These are phyloP conservation scores for Candida broadrunensis DNA, from an alignment of 805 yeast species.

Conservation along the genomic window DNA sequence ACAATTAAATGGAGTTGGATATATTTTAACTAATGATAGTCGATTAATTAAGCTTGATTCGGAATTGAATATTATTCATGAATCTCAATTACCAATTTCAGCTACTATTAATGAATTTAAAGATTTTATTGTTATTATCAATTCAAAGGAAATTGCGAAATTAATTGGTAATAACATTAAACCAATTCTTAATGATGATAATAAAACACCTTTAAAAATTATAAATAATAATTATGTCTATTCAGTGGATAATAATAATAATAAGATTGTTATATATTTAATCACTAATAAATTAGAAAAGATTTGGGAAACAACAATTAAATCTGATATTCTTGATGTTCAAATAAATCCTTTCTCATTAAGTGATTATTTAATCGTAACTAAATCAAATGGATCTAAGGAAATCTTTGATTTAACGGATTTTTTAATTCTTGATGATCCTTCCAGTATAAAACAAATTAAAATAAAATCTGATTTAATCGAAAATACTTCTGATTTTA, in stretches of 20 bases:
- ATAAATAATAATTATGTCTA: neutral
- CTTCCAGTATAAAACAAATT: slow-evolving; percentile 13
- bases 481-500: slow-evolving; percentile 3
- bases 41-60: slow-evolving; percentile 7
- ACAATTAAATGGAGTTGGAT: slow-evolving; percentile 11
- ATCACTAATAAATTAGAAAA: neutral
- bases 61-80: slow-evolving; percentile 1
- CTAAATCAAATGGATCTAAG: slow-evolving; percentile 4
- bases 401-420: slow-evolving; percentile 20
- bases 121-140: slow-evolving; percentile 3
- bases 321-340: neutral
- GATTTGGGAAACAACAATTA: neutral
- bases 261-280: neutral
- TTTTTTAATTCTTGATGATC: slow-evolving; percentile 13
- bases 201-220: neutral
- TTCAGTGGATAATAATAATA: neutral
- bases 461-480: slow-evolving; percentile 4
- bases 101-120: slow-evolving; percentile 3
- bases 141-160: slow-evolving; percentile 1
- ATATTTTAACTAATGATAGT: slow-evolving; percentile 8
- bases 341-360: slow-evolving; percentile 5
- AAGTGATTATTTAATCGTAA: slow-evolving; percentile 6
- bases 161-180: neutral
- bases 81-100: slow-evolving; percentile 7
- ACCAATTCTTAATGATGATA: neutral